Conservation (phyloP, 306 rosid species). For the Dalbergia oliveri region DNA sequence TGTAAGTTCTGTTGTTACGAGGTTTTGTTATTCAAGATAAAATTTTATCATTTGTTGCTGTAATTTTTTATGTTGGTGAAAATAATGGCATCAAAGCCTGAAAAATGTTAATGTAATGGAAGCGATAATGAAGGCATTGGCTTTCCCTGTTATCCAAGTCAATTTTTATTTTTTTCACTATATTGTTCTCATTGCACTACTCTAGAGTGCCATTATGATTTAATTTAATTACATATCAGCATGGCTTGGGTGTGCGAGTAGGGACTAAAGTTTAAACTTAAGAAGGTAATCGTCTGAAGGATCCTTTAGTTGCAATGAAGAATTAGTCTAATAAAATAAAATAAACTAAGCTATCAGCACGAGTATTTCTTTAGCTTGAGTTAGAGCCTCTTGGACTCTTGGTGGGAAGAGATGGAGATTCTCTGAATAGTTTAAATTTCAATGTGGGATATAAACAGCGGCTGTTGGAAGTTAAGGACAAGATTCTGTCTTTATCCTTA, state of each 20-base stretch:
- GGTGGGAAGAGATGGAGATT: background rate
- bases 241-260: background rate
- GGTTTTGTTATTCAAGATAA: constrained; percentile 23
- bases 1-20: constrained; percentile 52
- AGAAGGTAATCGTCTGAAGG: background rate
- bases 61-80: constrained; percentile 42
- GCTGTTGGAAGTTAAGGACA: constrained; percentile 28
- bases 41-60: constrained; percentile 47
- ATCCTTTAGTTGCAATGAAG: background rate
- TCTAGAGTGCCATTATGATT: too few species aligned
- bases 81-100: constrained; percentile 39
- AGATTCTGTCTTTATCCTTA: constrained; percentile 9
- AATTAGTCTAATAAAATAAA: background rate
- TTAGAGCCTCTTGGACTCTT: background rate
- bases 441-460: constrained; percentile 7
- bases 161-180: background rate
- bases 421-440: background rate
- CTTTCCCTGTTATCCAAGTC: constrained; percentile 26
- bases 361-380: background rate
- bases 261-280: background rate
- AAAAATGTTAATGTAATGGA: constrained; percentile 32
- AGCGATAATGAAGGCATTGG: constrained; percentile 20
- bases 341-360: background rate
- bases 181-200: background rate
- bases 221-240: background rate